Evolutionary conservation across 1,139 yeast genomes (phyloP).

Genomic region (Scheffersomyces illinoinensis): DNA sequence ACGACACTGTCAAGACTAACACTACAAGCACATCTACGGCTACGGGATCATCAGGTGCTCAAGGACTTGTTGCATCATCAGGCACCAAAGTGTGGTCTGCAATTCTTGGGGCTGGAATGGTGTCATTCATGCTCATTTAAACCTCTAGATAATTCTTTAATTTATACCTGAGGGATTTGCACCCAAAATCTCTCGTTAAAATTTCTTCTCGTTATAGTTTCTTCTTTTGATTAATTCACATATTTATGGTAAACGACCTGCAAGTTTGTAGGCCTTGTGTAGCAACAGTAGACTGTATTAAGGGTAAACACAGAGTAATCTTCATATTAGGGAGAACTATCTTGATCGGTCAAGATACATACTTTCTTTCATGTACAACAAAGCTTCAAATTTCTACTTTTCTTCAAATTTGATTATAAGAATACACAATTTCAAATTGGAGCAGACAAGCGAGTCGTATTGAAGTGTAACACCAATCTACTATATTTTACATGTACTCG

Average conservation of each 20-base stretch:
- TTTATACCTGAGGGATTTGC: neutral
- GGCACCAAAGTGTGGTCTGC: slow-evolving; percentile 3
- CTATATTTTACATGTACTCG: neutral
- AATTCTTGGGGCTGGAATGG: slow-evolving; percentile 2
- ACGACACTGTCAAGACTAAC: neutral
- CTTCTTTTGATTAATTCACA: neutral
- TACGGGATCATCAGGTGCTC: slow-evolving; percentile 1
- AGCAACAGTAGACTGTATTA: no score
- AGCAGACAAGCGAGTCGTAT: no score
- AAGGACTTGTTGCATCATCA: neutral
- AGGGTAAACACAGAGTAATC: neutral
- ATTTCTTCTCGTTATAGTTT: neutral
- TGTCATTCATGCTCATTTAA: neutral
- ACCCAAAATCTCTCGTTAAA: neutral
- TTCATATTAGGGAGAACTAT: no score
- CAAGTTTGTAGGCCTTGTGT: neutral
- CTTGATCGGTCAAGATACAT: no score
- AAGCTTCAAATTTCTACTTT: neutral
- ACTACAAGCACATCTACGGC: slow-evolving; percentile 1
- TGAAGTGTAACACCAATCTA: neutral
- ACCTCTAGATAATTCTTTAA: no score
- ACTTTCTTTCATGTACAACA: no score
- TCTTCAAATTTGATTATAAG: neutral
- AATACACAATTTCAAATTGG: neutral
- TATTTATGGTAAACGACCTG: neutral